A percentile compares a stretch with the other conserved stretches of the same genome.
Conservation (phyloP, 2,329 filamentous ascomycete species). For the Nothophoma quercina region DNA sequence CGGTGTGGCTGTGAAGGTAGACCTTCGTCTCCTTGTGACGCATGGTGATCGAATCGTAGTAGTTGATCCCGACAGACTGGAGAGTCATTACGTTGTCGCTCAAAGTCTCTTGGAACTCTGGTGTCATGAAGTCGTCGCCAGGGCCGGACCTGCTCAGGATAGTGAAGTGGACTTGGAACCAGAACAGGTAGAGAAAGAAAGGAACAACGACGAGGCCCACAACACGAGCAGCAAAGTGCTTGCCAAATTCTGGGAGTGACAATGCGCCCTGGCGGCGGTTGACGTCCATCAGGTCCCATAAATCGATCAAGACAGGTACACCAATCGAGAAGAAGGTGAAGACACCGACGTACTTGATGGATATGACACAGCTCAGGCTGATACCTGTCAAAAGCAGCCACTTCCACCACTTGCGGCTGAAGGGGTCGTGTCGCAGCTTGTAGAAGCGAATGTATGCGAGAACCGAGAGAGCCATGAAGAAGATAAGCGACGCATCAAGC, state of each 20-base stretch:
- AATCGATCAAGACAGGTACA: constrained; percentile 88
- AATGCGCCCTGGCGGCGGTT: constrained; percentile 85
- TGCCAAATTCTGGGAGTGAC: constrained; percentile 77
- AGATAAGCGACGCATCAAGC: constrained; percentile 89
- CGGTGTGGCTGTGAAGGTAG: constrained; percentile 91
- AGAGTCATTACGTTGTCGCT: constrained; percentile 93
- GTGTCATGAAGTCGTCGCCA: constrained; percentile 98
- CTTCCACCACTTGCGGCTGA: constrained; percentile 99
- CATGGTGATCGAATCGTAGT: constrained; percentile 86
- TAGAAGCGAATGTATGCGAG: constrained; percentile 97
- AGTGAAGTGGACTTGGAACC: constrained; percentile 99
- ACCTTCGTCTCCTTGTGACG: constrained; percentile 97
- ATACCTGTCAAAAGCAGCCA: constrained; percentile 97
- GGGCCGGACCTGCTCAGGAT: constrained; percentile 88
- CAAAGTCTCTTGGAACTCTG: constrained; percentile 96
- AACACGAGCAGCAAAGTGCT: constrained; percentile 89
- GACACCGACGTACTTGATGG: constrained; percentile 94
- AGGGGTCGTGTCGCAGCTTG: constrained; percentile 88
- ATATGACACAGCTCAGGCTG: constrained; percentile 94
- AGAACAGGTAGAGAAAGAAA: constrained; percentile 98
- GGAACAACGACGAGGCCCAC: constrained; percentile 87
- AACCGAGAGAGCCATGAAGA: constrained; percentile 95
- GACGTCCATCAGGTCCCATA: constrained; percentile 93
- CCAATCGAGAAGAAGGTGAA: constrained; percentile 98
- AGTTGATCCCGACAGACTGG: constrained; percentile 85